Evolutionary conservation across 768 basidiomycete species (phyloP).

Genomic region (Polyporus arcularius): DNA sequence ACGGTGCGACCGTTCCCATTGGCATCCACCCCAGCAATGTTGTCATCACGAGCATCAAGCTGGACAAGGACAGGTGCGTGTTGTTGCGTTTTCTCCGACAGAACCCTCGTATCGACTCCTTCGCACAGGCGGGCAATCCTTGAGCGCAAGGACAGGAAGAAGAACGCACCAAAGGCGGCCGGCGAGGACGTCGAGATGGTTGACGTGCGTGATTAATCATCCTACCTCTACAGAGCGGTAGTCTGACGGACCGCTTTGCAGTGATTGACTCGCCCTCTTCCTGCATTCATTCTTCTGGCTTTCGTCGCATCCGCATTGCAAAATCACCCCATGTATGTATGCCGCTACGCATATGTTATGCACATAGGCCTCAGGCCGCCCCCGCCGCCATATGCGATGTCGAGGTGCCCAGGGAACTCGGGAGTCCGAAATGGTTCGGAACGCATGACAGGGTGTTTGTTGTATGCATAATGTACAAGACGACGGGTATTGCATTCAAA

Average conservation of each 20-base stretch:
- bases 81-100: background rate
- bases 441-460: background rate
- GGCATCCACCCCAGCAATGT: conserved; percentile 98
- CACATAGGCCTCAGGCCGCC: conserved; percentile 38
- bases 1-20: conserved; percentile 91
- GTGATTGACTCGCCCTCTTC: conserved; percentile 36
- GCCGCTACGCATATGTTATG: conserved; percentile 56
- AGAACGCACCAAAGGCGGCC: conserved; percentile 41
- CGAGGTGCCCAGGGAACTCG: conserved; percentile 8
- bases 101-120: background rate
- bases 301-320: conserved; percentile 38
- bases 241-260: conserved; percentile 24
- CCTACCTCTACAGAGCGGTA: conserved; percentile 1
- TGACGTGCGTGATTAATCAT: conserved; percentile 57
- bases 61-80: conserved; percentile 83
- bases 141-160: conserved; percentile 84
- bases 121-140: conserved; percentile 72
- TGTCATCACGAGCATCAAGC: conserved; percentile 89
- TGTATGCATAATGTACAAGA: conserved; percentile 21
- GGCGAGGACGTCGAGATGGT: conserved; percentile 75
- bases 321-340: conserved; percentile 71
- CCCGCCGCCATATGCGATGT: conserved; percentile 7
- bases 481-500: conserved; percentile 19
- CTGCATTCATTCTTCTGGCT: conserved; percentile 29
- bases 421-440: conserved; percentile 2